Evolutionary conservation across 1,139 yeast species (phyloP).

Genomic region (Lodderomyces pseudojiufengensis): DNA sequence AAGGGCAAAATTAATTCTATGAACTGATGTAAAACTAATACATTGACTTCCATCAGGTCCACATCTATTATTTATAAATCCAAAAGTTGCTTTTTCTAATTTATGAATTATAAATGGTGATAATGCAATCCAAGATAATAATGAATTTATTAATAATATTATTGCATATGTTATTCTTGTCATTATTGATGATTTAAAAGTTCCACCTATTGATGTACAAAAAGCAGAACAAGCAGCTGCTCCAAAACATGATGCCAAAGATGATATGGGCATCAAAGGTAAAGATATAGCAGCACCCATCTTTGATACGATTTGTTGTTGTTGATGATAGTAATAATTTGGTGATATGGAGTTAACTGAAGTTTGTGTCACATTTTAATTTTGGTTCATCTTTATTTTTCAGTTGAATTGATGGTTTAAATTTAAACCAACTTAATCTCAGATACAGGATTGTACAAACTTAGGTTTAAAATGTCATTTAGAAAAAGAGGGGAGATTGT

Average conservation of each 20-base stretch:
- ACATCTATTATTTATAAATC: constrained; percentile 55
- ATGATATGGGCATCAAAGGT: constrained; percentile 59
- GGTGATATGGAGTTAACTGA: not conserved
- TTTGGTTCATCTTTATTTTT: constrained; percentile 2
- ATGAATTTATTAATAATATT: constrained; percentile 70
- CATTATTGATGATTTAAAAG: constrained; percentile 61
- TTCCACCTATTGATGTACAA: constrained; percentile 58
- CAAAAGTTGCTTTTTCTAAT: constrained; percentile 70
- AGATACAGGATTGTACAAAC: not conserved
- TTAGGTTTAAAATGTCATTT: constrained; percentile 71
- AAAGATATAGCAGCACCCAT: constrained; percentile 88
- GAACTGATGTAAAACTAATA: constrained; percentile 89
- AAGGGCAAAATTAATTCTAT: constrained; percentile 83
- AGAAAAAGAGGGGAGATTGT: constrained; percentile 67
- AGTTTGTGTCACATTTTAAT: constrained; percentile 2
- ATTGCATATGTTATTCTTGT: constrained; percentile 80
- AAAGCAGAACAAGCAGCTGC: constrained; percentile 77
- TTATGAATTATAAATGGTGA: constrained; percentile 76
- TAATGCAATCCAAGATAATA: constrained; percentile 86
- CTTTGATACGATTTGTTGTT: not conserved
- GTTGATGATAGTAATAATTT: not conserved
- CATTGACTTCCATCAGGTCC: constrained; percentile 85
- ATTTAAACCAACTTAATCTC: constrained; percentile 1
- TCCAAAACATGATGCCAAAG: constrained; percentile 78
- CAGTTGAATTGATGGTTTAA: constrained; percentile 1